phyloP scores from a whole-genome alignment of 2,329 filamentous ascomycete genomes.

The Simplicillium sp. region DNA sequence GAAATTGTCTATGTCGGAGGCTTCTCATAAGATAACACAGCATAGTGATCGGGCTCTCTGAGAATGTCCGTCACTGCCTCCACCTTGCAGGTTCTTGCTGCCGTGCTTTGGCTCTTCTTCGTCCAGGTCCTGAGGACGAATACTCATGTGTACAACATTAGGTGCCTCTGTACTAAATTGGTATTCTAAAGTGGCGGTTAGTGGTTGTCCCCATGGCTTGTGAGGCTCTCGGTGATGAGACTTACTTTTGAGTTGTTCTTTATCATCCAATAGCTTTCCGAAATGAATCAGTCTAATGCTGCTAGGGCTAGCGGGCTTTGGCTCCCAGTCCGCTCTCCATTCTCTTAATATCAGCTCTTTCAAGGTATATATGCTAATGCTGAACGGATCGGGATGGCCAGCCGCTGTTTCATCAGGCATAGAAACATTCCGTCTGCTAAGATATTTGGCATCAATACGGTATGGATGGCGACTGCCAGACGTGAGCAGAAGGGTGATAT shows the following conservation, averaged over 20 bases:
- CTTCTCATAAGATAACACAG: conserved; percentile 40
- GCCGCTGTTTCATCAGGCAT: conserved; percentile 55
- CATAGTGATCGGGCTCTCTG: conserved; percentile 31
- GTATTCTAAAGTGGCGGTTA: conserved; percentile 48
- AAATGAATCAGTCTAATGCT: conserved; percentile 89
- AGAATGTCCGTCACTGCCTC: conserved; percentile 28
- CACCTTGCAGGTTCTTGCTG: conserved; percentile 38
- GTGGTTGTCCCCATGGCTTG: not conserved
- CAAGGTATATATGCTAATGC: conserved; percentile 85
- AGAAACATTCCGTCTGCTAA: conserved; percentile 69
- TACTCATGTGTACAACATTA: conserved; percentile 92
- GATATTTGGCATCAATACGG: conserved; percentile 78
- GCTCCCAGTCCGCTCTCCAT: conserved; percentile 89
- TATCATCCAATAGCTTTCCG: conserved; percentile 84
- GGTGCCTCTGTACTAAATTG: conserved; percentile 64
- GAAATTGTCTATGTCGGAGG: not conserved
- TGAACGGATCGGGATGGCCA: conserved; percentile 66
- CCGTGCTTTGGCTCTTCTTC: conserved; percentile 66
- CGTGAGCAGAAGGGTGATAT: conserved; percentile 75
- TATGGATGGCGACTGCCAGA: conserved; percentile 81
- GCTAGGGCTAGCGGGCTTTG: conserved; percentile 74
- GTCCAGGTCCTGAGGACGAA: conserved; percentile 78
- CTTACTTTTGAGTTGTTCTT: conserved; percentile 73
- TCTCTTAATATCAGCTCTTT: conserved; percentile 91
- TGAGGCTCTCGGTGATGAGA: conserved; percentile 10